These are phyloP conservation scores for Malus orientalis DNA, from an alignment of 306 rosid species.

Conservation along the genomic window DNA sequence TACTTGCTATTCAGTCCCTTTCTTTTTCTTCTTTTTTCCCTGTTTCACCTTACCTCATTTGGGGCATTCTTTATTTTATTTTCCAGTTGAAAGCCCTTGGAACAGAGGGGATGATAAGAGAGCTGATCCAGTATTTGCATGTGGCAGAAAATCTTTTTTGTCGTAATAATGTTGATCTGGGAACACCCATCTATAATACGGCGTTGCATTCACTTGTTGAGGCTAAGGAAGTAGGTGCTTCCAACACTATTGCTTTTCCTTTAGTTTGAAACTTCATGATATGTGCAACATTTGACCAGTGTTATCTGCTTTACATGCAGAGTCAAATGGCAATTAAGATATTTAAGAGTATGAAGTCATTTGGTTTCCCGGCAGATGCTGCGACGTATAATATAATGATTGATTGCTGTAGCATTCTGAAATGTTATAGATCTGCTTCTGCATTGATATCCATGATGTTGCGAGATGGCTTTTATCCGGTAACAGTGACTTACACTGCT, in stretches of 20 bases:
- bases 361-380: slow-evolving; percentile 44
- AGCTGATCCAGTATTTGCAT: slow-evolving; percentile 53
- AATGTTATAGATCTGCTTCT: slow-evolving; percentile 62
- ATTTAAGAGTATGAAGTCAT: slow-evolving; percentile 59
- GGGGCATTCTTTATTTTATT: slow-evolving; percentile 5
- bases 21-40: background rate
- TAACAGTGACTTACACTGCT: slow-evolving; percentile 41
- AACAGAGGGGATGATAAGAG: slow-evolving; percentile 66
- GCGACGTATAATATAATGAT: slow-evolving; percentile 71
- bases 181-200: slow-evolving; percentile 45
- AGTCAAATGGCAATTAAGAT: slow-evolving; percentile 45
- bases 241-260: slow-evolving; percentile 17
- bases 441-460: slow-evolving; percentile 62
- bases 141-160: slow-evolving; percentile 64
- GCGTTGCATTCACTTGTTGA: slow-evolving; percentile 63
- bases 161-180: slow-evolving; percentile 32
- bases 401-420: slow-evolving; percentile 46
- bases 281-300: slow-evolving; percentile 7
- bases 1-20: background rate
- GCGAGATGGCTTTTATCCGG: slow-evolving; percentile 58
- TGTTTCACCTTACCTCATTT: slow-evolving; percentile 2
- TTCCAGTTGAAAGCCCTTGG: slow-evolving; percentile 74
- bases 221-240: slow-evolving; percentile 53
- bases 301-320: slow-evolving; percentile 41
- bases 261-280: slow-evolving; percentile 18